Evolutionary conservation across 2,329 filamentous ascomycete species (phyloP), one percentile per base, ranked within the genome.

Genomic region (Lachnellula cervina): DNA sequence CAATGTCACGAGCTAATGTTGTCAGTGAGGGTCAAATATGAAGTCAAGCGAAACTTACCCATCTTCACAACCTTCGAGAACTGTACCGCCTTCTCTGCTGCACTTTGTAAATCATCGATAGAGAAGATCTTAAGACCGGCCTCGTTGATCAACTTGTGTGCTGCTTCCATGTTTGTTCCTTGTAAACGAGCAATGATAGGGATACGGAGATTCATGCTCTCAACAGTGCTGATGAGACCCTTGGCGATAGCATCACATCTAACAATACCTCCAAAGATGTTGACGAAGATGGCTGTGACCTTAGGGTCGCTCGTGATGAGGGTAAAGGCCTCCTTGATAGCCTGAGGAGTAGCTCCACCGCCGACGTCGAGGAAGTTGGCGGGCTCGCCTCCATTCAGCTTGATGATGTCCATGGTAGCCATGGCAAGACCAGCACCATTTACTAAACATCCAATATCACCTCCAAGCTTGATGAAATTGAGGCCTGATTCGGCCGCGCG

Each of bases 331-430:
- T 94, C 88, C 80, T 91, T 90, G 78, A 99, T 99, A 68, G 94
- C 94, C 65, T 92, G 88, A 35, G 94, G 92, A 59, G 94, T 99
- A 66, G 94, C 94, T 80, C 94, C 94, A 74, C 94, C 94, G 71
- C 94, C 94, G 66, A 99, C 94, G 73, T 99, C 94, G 67, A 99
- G 82, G 86, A 99, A 99, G 85, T 99, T 99, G 68, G 94, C 94
- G 61, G 94, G 94, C 71, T 84, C 80, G 62, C 94, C 94, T 67
- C 94, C 94, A 78, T 97, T 99, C 62, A 99, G 84, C 86, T 99
- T 97, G 84, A 99, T 99, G 76, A 99, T 97, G 76, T 99, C 94
- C 94, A 99, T 99, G 73, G 94, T 99, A 62, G 94, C 94, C 94
- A 99, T 99, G 77, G 94, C 94, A 65, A 99, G 88, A 79, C 94